phyloP scores from a whole-genome alignment of 352 stramenopile genomes.

The Globisporangium spiculum region DNA sequence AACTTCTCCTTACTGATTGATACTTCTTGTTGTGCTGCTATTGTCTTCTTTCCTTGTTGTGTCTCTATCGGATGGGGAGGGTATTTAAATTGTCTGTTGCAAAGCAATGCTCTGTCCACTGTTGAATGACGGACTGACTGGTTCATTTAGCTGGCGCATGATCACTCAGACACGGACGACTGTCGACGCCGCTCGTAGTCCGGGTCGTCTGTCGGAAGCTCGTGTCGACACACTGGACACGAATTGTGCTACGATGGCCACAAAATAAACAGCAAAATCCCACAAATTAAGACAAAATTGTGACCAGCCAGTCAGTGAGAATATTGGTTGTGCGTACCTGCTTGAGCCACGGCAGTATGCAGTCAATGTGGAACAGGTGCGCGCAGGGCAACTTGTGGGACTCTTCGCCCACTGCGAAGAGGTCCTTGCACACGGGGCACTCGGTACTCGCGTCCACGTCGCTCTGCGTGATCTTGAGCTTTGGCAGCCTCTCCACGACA shows the following conservation, averaged over 20 bases:
- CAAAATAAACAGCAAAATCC: neutral
- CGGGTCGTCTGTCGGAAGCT: constrained; percentile 79
- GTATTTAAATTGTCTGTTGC: neutral
- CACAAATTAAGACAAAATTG: neutral
- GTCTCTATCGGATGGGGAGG: constrained; percentile 3
- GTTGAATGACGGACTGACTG: neutral
- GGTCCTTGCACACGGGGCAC: constrained; percentile 86
- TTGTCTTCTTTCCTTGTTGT: constrained; percentile 6
- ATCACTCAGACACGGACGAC: constrained; percentile 16
- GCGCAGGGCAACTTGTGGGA: constrained; percentile 69
- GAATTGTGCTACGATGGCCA: constrained; percentile 70
- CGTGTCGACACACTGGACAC: constrained; percentile 80
- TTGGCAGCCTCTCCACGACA: constrained; percentile 70
- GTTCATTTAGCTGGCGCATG: neutral
- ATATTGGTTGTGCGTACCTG: constrained; percentile 22
- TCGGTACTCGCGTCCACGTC: constrained; percentile 78
- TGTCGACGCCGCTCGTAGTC: constrained; percentile 73
- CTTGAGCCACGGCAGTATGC: constrained; percentile 85
- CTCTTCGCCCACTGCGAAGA: constrained; percentile 76
- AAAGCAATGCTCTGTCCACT: neutral
- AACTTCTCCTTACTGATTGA: constrained; percentile 1
- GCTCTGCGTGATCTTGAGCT: constrained; percentile 65
- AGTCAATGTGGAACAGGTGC: constrained; percentile 82
- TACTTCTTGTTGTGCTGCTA: neutral
- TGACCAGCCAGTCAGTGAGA: neutral